A percentile compares a stretch with the other conserved stretches of the same genome.
Conservation (phyloP, 805 yeast species). For the Blastobotrys robertii region DNA sequence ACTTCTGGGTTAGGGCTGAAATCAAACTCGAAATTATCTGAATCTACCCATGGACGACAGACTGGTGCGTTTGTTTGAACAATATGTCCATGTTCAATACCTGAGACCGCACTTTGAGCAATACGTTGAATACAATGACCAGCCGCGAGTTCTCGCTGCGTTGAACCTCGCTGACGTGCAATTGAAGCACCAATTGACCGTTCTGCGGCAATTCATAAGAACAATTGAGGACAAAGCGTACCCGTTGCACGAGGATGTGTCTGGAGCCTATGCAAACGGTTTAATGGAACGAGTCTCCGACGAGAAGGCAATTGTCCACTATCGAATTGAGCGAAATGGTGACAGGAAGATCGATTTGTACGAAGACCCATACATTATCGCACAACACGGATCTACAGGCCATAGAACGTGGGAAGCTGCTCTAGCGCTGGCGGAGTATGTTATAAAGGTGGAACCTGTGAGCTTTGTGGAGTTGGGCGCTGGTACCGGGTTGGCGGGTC, state of each 20-base stretch:
- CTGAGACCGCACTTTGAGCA: conserved; percentile 3
- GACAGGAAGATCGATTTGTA: not conserved
- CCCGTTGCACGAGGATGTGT: conserved; percentile 6
- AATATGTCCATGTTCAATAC: conserved; percentile 14
- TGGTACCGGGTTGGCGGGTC: conserved; percentile 78
- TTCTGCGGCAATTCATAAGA: conserved; percentile 9
- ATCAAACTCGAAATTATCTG: too few relatives aligned
- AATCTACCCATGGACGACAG: too few relatives aligned
- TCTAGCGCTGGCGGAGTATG: conserved; percentile 46
- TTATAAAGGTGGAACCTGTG: conserved; percentile 21
- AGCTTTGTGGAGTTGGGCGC: conserved; percentile 66
- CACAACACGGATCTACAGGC: conserved; percentile 68
- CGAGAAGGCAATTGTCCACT: conserved; percentile 4
- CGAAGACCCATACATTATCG: conserved; percentile 18
- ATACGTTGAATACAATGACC: conserved; percentile 3
- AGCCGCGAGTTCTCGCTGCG: conserved; percentile 5
- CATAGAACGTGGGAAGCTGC: conserved; percentile 93
- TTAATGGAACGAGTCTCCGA: conserved; percentile 1
- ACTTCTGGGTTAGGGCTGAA: too few relatives aligned
- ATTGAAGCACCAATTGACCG: conserved; percentile 6
- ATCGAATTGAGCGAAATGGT: not conserved
- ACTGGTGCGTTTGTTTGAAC: conserved; percentile 8
- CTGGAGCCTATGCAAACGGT: conserved; percentile 6
- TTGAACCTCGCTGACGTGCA: conserved; percentile 4
- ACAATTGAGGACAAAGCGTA: conserved; percentile 4